A percentile compares a stretch with the other conserved stretches of the same genome.
These are phyloP conservation scores for Exophiala viscosa DNA, from an alignment of 2,329 filamentous ascomycete species.

Conservation along the genomic window DNA sequence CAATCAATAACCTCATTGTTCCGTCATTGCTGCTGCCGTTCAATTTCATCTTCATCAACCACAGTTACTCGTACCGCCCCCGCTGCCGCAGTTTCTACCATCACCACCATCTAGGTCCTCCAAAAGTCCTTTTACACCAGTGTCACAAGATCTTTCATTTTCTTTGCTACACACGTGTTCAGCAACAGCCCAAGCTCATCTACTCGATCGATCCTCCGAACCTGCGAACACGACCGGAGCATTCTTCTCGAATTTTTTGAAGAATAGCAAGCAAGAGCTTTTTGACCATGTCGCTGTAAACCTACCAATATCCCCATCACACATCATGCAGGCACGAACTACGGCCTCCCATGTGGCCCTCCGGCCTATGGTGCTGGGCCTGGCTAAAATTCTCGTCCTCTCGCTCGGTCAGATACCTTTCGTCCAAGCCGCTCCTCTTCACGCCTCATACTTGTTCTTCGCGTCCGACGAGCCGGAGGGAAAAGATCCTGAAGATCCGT, in stretches of 20 bases:
- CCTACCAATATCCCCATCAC: background rate
- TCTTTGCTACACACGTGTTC: too few species aligned
- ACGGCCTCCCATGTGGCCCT: constrained; percentile 33
- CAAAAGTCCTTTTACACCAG: too few species aligned
- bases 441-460: constrained; percentile 19
- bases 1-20: background rate
- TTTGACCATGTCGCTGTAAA: constrained; percentile 11
- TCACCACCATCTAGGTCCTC: too few species aligned
- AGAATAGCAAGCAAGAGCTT: background rate
- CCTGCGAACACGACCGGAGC: too few species aligned
- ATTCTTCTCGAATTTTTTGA: too few species aligned
- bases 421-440: constrained; percentile 37
- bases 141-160: too few species aligned
- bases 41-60: background rate
- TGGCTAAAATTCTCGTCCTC: constrained; percentile 41
- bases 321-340: constrained; percentile 15
- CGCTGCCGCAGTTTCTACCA: too few species aligned
- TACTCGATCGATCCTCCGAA: too few species aligned
- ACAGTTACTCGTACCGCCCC: too few species aligned
- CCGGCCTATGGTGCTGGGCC: constrained; percentile 39
- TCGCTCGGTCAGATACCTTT: constrained; percentile 38
- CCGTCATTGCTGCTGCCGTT: background rate
- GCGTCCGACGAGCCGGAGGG: constrained; percentile 38
- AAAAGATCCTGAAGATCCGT: constrained; percentile 56
- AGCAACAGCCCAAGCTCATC: too few species aligned